phyloP scores from a whole-genome alignment of 2,329 filamentous ascomycete genomes.

The Claviceps spartinae region DNA sequence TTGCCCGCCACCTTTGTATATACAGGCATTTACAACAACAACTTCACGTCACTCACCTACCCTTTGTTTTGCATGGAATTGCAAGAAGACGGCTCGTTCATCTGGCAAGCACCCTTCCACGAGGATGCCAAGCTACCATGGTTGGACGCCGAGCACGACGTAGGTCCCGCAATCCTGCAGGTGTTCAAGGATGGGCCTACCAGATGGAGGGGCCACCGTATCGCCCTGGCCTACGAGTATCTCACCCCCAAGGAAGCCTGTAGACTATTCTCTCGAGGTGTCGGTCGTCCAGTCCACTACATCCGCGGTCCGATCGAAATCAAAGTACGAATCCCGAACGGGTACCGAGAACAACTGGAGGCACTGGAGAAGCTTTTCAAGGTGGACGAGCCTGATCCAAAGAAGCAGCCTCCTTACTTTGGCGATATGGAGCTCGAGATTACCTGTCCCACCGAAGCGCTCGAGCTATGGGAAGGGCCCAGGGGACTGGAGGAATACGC shows the following conservation, averaged over 20 bases:
- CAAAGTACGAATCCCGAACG: conserved; percentile 71
- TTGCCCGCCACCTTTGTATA: conserved; percentile 88
- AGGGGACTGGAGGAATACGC: conserved; percentile 90
- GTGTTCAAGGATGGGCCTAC: conserved; percentile 85
- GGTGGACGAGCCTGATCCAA: conserved; percentile 34
- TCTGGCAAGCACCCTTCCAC: conserved; percentile 90
- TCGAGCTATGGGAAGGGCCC: conserved; percentile 82
- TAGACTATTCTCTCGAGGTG: conserved; percentile 61
- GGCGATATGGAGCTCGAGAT: conserved; percentile 42
- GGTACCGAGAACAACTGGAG: conserved; percentile 80
- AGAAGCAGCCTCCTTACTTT: conserved; percentile 50
- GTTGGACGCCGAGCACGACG: conserved; percentile 92
- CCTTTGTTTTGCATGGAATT: conserved; percentile 93
- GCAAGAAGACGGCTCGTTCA: conserved; percentile 69
- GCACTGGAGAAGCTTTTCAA: conserved; percentile 48
- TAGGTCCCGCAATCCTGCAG: conserved; percentile 81
- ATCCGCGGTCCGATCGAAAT: conserved; percentile 67
- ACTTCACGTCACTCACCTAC: conserved; percentile 86
- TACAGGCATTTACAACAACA: conserved; percentile 97
- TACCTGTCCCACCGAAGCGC: conserved; percentile 59
- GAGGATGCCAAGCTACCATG: conserved; percentile 80
- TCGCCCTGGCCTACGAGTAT: conserved; percentile 83
- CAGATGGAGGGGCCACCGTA: conserved; percentile 68
- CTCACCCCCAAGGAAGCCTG: conserved; percentile 76
- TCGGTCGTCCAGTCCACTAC: conserved; percentile 68